Conservation (phyloP, 805 yeast species). For the Pichia eremophila region DNA sequence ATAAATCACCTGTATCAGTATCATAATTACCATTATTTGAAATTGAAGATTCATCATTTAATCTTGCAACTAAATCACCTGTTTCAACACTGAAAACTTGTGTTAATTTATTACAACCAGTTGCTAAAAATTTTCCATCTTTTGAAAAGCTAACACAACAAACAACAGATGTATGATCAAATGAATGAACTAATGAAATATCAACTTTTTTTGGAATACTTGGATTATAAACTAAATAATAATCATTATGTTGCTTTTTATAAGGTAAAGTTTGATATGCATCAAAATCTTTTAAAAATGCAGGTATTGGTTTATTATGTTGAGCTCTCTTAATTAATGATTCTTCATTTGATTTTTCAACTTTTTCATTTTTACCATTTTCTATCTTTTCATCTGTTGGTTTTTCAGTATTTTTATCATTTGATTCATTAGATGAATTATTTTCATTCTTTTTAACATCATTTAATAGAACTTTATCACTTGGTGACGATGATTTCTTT, state of each 20-base stretch:
- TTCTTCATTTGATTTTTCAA: constrained; percentile 15
- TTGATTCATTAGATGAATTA: not conserved
- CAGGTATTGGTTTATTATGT: constrained; percentile 71
- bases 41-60: constrained; percentile 66
- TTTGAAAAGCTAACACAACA: constrained; percentile 91
- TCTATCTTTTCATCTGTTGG: too few species aligned
- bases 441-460: not conserved
- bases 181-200: constrained; percentile 79
- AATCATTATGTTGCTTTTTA: constrained; percentile 77
- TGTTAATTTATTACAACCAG: constrained; percentile 94
- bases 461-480: not conserved
- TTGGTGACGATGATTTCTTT: not conserved
- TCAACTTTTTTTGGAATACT: constrained; percentile 68
- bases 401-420: too few species aligned
- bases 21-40: constrained; percentile 38
- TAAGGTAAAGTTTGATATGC: constrained; percentile 64
- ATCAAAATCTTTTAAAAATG: constrained; percentile 73
- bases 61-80: constrained; percentile 79
- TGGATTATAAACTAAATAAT: constrained; percentile 85
- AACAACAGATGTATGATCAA: constrained; percentile 90
- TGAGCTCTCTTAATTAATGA: constrained; percentile 33
- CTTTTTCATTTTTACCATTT: not conserved
- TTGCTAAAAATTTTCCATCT: constrained; percentile 88
- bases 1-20: constrained; percentile 69
- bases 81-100: constrained; percentile 89